These are phyloP conservation scores for Saccharomyces pastorianus DNA, from an alignment of 1,139 yeast species.

Conservation along the genomic window DNA sequence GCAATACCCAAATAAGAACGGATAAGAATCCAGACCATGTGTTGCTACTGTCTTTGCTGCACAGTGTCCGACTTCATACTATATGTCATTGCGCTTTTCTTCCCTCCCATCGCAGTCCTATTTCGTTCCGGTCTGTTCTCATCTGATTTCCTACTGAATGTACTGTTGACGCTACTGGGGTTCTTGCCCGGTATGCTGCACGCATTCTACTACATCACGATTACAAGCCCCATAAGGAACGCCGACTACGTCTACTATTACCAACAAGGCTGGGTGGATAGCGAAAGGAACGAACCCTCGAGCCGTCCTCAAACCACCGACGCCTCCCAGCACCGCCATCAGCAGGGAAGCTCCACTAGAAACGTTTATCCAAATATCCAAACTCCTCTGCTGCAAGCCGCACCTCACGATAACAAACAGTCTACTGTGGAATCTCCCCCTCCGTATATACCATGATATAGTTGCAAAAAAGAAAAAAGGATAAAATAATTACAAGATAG, in stretches of 20 bases:
- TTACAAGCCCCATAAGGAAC: constrained; percentile 25
- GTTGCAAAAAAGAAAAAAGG: neutral
- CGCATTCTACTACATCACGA: constrained; percentile 43
- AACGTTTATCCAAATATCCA: neutral
- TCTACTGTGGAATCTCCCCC: neutral
- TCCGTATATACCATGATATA: neutral
- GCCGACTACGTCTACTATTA: constrained; percentile 22
- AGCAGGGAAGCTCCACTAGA: neutral
- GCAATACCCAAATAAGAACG: neutral
- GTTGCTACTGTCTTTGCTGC: constrained; percentile 22
- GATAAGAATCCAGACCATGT: constrained; percentile 12
- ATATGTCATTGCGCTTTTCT: constrained; percentile 26
- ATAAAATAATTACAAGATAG: neutral
- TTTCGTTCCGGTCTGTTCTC: constrained; percentile 29
- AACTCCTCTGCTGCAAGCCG: neutral
- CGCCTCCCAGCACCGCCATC: neutral
- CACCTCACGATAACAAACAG: neutral
- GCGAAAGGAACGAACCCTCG: constrained; percentile 13
- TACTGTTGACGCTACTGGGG: constrained; percentile 69
- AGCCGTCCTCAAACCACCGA: neutral
- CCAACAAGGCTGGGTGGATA: constrained; percentile 30
- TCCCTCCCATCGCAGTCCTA: constrained; percentile 31
- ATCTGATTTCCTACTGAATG: constrained; percentile 50
- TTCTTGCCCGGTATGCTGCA: constrained; percentile 77
- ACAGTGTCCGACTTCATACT: constrained; percentile 28